A percentile compares a stretch with the other conserved stretches of the same genome.
These are phyloP conservation scores for Trichoderma polysporum DNA, from an alignment of 2,329 filamentous ascomycete genomes.

Conservation along the genomic window DNA sequence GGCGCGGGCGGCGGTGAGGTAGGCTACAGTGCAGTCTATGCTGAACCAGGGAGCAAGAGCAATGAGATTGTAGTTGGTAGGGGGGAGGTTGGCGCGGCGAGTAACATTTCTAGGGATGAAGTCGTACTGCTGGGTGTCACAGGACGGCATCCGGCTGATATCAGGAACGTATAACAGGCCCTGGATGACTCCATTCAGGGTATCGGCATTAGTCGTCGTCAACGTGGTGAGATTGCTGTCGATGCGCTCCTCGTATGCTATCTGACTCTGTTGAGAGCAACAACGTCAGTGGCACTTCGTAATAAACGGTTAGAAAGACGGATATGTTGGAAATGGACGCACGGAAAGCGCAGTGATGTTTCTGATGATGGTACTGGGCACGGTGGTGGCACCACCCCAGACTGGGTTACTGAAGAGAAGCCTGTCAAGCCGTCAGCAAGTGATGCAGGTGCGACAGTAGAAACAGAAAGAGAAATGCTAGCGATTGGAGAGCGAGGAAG, in stretches of 20 bases:
- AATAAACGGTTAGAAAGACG: neutral
- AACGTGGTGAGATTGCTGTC: constrained; percentile 70
- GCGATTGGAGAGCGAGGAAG: neutral
- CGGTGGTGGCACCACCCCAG: constrained; percentile 50
- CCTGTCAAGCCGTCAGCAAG: constrained; percentile 36
- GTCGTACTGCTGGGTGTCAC: constrained; percentile 60
- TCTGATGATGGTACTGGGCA: constrained; percentile 54
- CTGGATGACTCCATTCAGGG: constrained; percentile 61
- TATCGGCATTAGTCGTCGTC: constrained; percentile 63
- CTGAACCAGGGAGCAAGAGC: constrained; percentile 86
- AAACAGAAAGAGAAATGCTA: neutral
- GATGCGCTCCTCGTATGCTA: constrained; percentile 55
- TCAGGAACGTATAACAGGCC: constrained; percentile 86
- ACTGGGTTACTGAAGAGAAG: constrained; percentile 61
- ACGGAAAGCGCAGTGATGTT: constrained; percentile 59
- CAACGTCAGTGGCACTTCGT: constrained; percentile 24
- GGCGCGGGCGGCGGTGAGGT: constrained; percentile 60
- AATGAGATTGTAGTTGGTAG: constrained; percentile 69
- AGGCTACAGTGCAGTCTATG: constrained; percentile 68
- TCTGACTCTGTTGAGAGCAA: constrained; percentile 37
- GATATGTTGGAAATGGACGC: constrained; percentile 31
- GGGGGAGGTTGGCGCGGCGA: constrained; percentile 65
- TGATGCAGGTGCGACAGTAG: constrained; percentile 1
- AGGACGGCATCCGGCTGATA: constrained; percentile 57
- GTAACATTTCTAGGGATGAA: constrained; percentile 76